Conservation (phyloP, 768 basidiomycete species). For the Rhodosporidiobolus odoratus region DNA sequence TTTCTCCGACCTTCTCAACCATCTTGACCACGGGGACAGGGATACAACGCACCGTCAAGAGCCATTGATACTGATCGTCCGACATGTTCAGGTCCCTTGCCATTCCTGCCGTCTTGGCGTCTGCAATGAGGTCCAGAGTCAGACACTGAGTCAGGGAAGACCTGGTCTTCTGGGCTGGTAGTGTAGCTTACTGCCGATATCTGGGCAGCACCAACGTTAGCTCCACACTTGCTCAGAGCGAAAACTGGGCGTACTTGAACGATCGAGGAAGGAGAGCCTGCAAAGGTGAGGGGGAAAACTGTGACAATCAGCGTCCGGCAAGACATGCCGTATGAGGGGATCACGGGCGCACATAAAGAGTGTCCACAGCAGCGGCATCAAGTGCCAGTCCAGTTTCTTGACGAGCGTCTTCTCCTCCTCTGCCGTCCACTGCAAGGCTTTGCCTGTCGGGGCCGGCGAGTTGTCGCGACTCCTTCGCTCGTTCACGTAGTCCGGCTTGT, state of each 20-base stretch:
- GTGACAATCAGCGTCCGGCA: background rate
- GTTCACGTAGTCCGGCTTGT: background rate
- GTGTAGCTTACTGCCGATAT: constrained; percentile 17
- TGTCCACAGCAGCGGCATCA: background rate
- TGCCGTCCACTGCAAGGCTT: background rate
- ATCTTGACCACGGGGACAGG: background rate
- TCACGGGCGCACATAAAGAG: background rate
- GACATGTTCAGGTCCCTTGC: background rate
- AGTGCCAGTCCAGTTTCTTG: background rate
- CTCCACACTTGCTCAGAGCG: background rate
- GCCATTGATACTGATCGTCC: constrained; percentile 5
- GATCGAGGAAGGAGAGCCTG: constrained; percentile 21
- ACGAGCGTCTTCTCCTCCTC: background rate
- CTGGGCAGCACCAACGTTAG: background rate
- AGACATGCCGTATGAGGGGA: background rate
- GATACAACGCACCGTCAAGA: background rate
- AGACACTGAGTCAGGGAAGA: background rate
- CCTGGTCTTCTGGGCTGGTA: background rate
- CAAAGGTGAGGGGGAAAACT: no score
- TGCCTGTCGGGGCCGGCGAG: background rate
- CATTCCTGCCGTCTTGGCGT: constrained; percentile 19
- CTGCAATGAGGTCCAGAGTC: background rate
- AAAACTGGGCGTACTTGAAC: constrained; percentile 3
- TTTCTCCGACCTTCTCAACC: background rate
- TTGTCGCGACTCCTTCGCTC: background rate